Percentiles rank a stretch among this genome's conserved stretches.
Conservation (phyloP, 208 protist genomes). For the Herpetomonas muscarum region DNA sequence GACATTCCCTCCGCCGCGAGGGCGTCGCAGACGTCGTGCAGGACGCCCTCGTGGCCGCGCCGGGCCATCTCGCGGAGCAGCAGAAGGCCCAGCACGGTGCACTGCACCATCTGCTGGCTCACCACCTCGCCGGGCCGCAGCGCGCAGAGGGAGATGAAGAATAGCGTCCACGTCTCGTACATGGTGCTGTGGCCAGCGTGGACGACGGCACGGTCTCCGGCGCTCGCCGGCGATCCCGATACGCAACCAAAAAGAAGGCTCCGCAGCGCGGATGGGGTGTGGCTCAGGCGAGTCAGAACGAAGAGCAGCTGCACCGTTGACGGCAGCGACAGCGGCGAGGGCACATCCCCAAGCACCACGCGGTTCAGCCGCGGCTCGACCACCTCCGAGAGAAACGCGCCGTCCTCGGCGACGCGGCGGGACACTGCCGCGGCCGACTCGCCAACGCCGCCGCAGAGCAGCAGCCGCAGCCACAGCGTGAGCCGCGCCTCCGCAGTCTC, state of each 20-base stretch:
- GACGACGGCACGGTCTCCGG: too few relatives aligned
- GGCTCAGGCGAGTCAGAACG: conserved; percentile 33
- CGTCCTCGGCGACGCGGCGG: conserved; percentile 29
- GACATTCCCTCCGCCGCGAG: conserved; percentile 27
- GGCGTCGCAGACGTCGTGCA: conserved; percentile 35
- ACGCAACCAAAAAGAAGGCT: conserved; percentile 8
- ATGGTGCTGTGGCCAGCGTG: conserved; percentile 9
- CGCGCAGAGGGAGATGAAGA: conserved; percentile 28
- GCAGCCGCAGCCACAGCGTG: conserved; percentile 19
- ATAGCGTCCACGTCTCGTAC: conserved; percentile 39
- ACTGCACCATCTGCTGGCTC: conserved; percentile 12
- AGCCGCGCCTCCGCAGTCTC: background rate
- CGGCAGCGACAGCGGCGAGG: too few relatives aligned
- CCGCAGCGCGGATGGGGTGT: conserved; percentile 15
- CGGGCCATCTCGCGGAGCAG: conserved; percentile 30
- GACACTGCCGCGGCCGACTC: conserved; percentile 14
- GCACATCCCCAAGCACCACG: conserved; percentile 38
- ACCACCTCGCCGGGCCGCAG: conserved; percentile 8
- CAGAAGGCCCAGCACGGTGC: conserved; percentile 24
- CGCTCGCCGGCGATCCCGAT: too few relatives aligned
- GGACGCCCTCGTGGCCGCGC: conserved; percentile 14
- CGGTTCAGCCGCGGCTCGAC: conserved; percentile 15
- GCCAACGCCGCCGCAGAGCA: conserved; percentile 35
- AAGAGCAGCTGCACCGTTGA: conserved; percentile 26
- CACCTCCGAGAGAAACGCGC: conserved; percentile 21